Evolutionary conservation across 2,329 filamentous ascomycete species (phyloP), one percentile per base, ranked within the genome.

Genomic region (Capronia americana): DNA sequence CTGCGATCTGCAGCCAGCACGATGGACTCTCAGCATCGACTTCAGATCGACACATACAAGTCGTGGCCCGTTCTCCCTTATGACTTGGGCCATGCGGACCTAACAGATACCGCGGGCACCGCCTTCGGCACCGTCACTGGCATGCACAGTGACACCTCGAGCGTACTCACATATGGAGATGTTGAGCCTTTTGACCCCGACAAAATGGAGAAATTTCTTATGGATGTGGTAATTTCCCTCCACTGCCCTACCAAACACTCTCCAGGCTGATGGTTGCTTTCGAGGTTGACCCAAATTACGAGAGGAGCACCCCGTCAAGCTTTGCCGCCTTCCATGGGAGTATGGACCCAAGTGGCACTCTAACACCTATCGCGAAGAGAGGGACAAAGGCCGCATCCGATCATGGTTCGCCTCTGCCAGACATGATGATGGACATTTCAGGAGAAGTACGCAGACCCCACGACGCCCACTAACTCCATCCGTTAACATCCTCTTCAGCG

Each of bases 391-490:
- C 14, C 46, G 11, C 14, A 8, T 53, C 58, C 5, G 46, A 53
- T 17, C 23, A 7, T 17, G 46, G 24, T 28, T 53, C 58, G 6
- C 58, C 58, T 30, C 4, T 53, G 17, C 30, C 58, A 2, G 46
- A 61, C 23, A 30, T 61, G 28, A 23, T 53, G 26, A 38, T 53
- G 28, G 48, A 53, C 20, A 61, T 61, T n/a, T 44, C 58, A 8
- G 58, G 58, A 34, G 58, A 61, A 46, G 58, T 61, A 32, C 10
- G 53, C 17, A 20, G 8, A 20, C 38, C 7, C 17, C 17, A 44
- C 6, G 38, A 2, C 17, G 38, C 14, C 38, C 17, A 44, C 38
- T 1, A 8, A 44, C 20, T 17, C 38, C 38, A n/a, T n/a, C 38
- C 6, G 6, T 44, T 44, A n/a, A 28, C 28, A 55, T 17, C 5